Base-by-base conservation (phyloP, 2,329 filamentous ascomycete species). In the Basipetospora chlamydospora region DNA sequence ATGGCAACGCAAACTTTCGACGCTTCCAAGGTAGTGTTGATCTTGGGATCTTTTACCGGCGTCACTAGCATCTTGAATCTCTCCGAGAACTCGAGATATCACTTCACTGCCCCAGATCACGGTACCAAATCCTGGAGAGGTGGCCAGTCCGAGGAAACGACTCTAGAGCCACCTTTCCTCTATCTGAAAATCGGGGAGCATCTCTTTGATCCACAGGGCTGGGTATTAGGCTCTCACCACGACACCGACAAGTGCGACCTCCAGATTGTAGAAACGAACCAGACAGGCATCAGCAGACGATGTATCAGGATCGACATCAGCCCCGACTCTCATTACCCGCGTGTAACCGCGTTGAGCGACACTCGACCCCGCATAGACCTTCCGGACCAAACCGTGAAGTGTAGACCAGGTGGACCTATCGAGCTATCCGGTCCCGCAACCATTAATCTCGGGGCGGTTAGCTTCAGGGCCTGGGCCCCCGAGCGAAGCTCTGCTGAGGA, bases 211-310 rank as follows among this genome's bases (percentile, higher is more conserved):
- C 39, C 36, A 6, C 15, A n/a, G 20, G 39, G 39, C 9, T 41
- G 39, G 39, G 28, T 36, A 18, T 22, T 41, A 5, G 39, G 35
- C 23, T 39, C 39, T 39, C 31, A 41, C 26, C 20, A 18, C 12
- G 39, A 41, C 28, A 38, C 39, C 29, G 35, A 41, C n/a, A 16
- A 15, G 18, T 41, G 39, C 32, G 35, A 41, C 21, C 10, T 41
- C 28, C 36, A 39, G 17, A 16, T 41, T 28, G 36, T 35, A 13
- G 18, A 6, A 2, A 36, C 26, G 9, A 35, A 41, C 28, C 39
- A 39, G 18, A 26, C 26, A 9, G 31, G 35, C 17, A 39, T 39
- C 21, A 41, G 39, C 13, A 33, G 36, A 25, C 38, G 34, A 26
- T 26, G 11, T 26, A 26, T 26, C 25, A 26, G 25, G 13, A 10